Conservation (phyloP, 352 stramenopile species). For the Phytophthora nicotianae region DNA sequence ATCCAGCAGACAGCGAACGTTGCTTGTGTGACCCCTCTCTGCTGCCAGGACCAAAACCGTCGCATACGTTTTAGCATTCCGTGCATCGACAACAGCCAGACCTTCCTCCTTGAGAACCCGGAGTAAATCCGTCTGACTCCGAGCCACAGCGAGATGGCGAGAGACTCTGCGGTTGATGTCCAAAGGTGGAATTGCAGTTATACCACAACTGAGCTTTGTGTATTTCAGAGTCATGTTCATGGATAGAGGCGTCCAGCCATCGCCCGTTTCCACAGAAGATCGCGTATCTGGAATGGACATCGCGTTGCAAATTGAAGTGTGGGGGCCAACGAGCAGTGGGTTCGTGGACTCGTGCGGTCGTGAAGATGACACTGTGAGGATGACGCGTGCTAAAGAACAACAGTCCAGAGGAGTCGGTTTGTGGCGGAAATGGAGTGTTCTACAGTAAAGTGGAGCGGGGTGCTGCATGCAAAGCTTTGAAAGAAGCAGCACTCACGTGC, state of each 20-base stretch:
- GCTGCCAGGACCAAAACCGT: constrained; percentile 22
- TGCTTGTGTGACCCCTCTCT: constrained; percentile 21
- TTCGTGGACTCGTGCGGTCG: constrained; percentile 5
- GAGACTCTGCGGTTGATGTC: neutral
- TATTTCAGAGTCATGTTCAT: constrained; percentile 26
- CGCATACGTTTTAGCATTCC: constrained; percentile 22
- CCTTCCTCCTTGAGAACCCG: constrained; percentile 37
- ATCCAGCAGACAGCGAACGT: constrained; percentile 31
- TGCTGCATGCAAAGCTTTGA: neutral
- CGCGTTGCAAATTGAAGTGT: constrained; percentile 15
- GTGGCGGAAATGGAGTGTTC: constrained; percentile 3
- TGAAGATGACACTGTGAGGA: constrained; percentile 8
- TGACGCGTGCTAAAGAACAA: constrained; percentile 19
- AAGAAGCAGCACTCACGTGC: too few species aligned
- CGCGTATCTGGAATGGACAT: constrained; percentile 5
- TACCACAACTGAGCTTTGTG: constrained; percentile 24
- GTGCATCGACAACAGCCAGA: constrained; percentile 13
- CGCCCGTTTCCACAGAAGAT: constrained; percentile 5
- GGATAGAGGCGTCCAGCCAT: constrained; percentile 34
- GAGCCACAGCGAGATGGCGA: constrained; percentile 23
- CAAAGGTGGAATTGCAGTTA: neutral
- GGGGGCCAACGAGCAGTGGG: neutral
- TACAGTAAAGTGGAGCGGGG: neutral
- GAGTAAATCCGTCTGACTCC: constrained; percentile 27
- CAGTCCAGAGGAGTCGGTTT: constrained; percentile 25